phyloP scores from a whole-genome alignment of 805 yeast species.

The Candida ponderosae region DNA sequence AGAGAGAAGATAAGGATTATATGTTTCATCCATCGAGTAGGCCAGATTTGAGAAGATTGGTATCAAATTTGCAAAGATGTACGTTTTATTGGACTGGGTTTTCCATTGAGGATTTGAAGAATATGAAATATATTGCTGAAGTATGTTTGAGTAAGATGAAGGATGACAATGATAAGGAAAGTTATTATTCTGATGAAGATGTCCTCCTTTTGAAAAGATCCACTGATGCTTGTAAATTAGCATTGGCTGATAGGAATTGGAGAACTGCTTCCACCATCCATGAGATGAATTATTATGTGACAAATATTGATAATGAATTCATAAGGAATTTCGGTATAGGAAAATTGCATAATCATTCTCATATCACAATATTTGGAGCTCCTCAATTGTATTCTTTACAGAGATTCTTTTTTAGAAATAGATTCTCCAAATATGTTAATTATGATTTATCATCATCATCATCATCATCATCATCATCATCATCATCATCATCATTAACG shows the following conservation, averaged over 20 bases:
- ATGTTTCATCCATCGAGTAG: slow-evolving; percentile 61
- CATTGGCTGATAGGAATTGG: slow-evolving; percentile 50
- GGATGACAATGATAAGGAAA: slow-evolving; percentile 15
- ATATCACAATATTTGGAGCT: slow-evolving; percentile 44
- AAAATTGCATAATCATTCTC: slow-evolving; percentile 13
- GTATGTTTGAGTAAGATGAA: slow-evolving; percentile 32
- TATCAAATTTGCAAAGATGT: slow-evolving; percentile 55
- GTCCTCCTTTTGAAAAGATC: slow-evolving; percentile 33
- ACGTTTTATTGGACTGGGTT: slow-evolving; percentile 77
- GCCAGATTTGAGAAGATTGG: slow-evolving; percentile 43
- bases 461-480: no score
- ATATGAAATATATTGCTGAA: slow-evolving; percentile 40
- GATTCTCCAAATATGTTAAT: slow-evolving; percentile 25
- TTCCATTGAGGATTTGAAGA: slow-evolving; percentile 47
- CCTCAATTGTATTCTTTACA: slow-evolving; percentile 48
- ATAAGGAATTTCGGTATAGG: slow-evolving; percentile 38
- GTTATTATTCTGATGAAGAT: slow-evolving; percentile 31
- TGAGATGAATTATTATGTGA: slow-evolving; percentile 55
- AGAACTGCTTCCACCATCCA: slow-evolving; percentile 48
- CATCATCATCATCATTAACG: no score
- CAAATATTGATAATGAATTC: slow-evolving; percentile 35
- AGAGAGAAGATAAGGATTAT: slow-evolving; percentile 56
- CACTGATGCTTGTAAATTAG: slow-evolving; percentile 35
- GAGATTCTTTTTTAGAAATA: slow-evolving; percentile 43
- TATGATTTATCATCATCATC: no score